Evolutionary conservation across 352 stramenopile genomes (phyloP), one percentile per base, ranked within the genome.

Genomic region (Phytophthora meadii): DNA sequence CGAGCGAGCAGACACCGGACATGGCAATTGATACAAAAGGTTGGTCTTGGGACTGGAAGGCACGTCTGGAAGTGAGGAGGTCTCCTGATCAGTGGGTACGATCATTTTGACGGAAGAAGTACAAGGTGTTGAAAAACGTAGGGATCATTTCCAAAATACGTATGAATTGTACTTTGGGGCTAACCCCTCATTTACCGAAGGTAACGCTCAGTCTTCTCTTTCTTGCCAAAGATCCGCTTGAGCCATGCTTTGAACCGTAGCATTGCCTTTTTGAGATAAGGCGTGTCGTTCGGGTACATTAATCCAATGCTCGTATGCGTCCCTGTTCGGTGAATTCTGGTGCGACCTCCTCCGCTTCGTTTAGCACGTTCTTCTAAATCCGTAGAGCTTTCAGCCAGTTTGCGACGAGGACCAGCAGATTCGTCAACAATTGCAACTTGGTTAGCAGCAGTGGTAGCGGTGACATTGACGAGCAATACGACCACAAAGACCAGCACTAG

Each of bases 1-100:
- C 67, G 50, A 74, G 61, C 8, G 47, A 71, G 40, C 67, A 71
- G 15, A 59, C 32, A n/a, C 24, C 54, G 11, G 65, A 55, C 65
- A 74, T 74, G 15, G 22, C 4, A 22, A 40, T 14, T 14, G n/a
- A 19, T 36, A 36, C 30, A 48, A 4, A 4, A n/a, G 19, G 19
- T 22, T 19, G 6, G 42, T 48, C 7, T 19, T 11, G 19, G 15
- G 11, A 27, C 3, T 44, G 8, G 54, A 19, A 41, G 9, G 39
- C 24, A 34, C 12, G 19, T 51, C 47, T 11, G 14, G 34, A 9
- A 54, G 47, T 47, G 56, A 44, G 36, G 22, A 30, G 25, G 11
- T 30, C 17, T 17, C 11, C 36, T 41, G 7, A 12, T 27, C 27
- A 17, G 34, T 54, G 51, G 24, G 36, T 52, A 36, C 45, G 46